These are phyloP conservation scores for Colletotrichum sp. DNA, from an alignment of 2,329 filamentous ascomycete species.

Conservation along the genomic window DNA sequence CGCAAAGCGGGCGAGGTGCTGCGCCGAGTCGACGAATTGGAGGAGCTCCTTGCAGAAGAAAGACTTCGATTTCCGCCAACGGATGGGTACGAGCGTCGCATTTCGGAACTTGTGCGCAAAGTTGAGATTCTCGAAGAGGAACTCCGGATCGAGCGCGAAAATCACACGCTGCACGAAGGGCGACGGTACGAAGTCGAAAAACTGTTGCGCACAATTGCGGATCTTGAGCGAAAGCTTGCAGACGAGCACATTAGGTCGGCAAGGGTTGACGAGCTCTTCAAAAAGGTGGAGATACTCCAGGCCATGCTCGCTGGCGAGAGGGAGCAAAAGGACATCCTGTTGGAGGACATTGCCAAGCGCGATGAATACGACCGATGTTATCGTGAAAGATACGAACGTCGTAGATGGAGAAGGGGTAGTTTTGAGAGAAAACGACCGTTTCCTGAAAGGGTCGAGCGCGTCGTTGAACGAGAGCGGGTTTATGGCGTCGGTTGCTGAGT, in stretches of 20 bases:
- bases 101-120: constrained; percentile 10
- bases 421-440: background rate
- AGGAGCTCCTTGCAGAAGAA: constrained; percentile 5
- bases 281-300: constrained; percentile 13
- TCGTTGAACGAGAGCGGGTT: background rate
- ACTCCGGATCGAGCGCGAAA: constrained; percentile 4
- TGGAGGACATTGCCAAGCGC: constrained; percentile 9
- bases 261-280: background rate
- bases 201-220: background rate
- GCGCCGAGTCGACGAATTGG: constrained; percentile 4
- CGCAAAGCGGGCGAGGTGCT: constrained; percentile 55
- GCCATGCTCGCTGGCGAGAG: constrained; percentile 3
- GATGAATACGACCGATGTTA: constrained; percentile 4
- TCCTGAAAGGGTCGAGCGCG: background rate
- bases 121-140: constrained; percentile 14
- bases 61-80: background rate
- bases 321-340: constrained; percentile 5
- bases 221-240: constrained; percentile 11
- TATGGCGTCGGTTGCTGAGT: background rate
- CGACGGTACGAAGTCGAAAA: constrained; percentile 8
- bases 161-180: background rate
- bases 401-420: constrained; percentile 7
- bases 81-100: constrained; percentile 5
- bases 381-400: background rate
- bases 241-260: background rate